Conservation (phyloP, 2,329 filamentous ascomycete genomes). For the Ophiostoma perfectum region DNA sequence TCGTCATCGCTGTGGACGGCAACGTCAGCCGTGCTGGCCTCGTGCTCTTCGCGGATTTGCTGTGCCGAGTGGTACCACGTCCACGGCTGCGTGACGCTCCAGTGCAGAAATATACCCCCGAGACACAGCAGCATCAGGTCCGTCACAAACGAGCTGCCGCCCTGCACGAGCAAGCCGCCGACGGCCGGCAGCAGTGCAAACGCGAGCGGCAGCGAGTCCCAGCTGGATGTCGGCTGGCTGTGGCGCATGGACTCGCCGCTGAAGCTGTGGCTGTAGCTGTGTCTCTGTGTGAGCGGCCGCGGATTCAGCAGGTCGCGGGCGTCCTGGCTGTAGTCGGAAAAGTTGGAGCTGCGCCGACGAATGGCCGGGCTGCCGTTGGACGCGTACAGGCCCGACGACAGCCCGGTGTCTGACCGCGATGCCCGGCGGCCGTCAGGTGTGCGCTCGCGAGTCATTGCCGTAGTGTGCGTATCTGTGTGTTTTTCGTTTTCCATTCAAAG, state of each 20-base stretch:
- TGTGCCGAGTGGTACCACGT: slow-evolving; percentile 71
- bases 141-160: slow-evolving; percentile 76
- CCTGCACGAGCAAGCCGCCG: slow-evolving; percentile 77
- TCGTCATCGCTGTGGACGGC: slow-evolving; percentile 37
- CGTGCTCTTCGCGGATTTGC: slow-evolving; percentile 50
- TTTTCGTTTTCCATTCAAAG: neutral
- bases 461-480: neutral
- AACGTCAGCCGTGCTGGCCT: slow-evolving; percentile 36
- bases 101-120: slow-evolving; percentile 82
- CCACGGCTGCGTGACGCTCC: slow-evolving; percentile 89
- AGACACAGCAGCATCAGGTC: slow-evolving; percentile 76
- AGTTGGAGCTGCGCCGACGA: slow-evolving; percentile 53
- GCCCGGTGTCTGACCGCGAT: neutral
- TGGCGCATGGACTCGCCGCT: slow-evolving; percentile 35
- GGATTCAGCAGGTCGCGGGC: slow-evolving; percentile 65
- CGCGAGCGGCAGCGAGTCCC: slow-evolving; percentile 74
- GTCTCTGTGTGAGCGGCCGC: slow-evolving; percentile 29
- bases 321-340: slow-evolving; percentile 67
- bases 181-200: slow-evolving; percentile 81
- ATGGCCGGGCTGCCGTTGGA: slow-evolving; percentile 26
- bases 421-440: neutral
- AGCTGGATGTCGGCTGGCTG: slow-evolving; percentile 56
- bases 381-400: neutral
- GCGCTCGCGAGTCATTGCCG: neutral
- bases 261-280: slow-evolving; percentile 14